Evolutionary conservation across 768 basidiomycete genomes (phyloP).

Genomic region (Omphalotus guepiniiformis): DNA sequence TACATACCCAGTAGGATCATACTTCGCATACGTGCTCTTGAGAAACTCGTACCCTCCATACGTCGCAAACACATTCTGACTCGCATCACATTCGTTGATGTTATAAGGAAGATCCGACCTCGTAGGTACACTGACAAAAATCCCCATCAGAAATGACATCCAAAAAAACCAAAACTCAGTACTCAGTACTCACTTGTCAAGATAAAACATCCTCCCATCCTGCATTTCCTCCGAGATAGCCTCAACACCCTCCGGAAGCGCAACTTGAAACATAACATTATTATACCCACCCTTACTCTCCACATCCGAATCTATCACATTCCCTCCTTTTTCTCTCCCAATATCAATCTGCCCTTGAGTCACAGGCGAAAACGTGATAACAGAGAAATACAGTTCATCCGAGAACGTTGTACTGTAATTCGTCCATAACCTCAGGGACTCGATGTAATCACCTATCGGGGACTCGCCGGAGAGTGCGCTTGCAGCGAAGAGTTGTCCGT

Average conservation of each 20-base stretch:
- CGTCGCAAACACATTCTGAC: constrained; percentile 34
- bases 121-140: constrained; percentile 23
- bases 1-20: constrained; percentile 37
- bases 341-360: constrained; percentile 29
- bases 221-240: constrained; percentile 20
- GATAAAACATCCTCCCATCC: constrained; percentile 21
- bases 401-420: constrained; percentile 23
- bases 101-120: constrained; percentile 36
- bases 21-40: constrained; percentile 35
- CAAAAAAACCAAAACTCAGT: neutral
- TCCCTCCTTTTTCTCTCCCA: constrained; percentile 31
- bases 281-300: constrained; percentile 23
- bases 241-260: constrained; percentile 16
- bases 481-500: constrained; percentile 31
- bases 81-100: constrained; percentile 35
- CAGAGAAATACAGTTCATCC: constrained; percentile 20
- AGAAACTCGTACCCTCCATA: constrained; percentile 35
- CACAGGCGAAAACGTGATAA: constrained; percentile 36
- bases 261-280: constrained; percentile 29
- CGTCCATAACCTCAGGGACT: constrained; percentile 28
- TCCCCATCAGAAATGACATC: neutral
- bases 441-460: constrained; percentile 22
- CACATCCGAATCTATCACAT: constrained; percentile 32
- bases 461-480: constrained; percentile 25
- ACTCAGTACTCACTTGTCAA: constrained; percentile 26